Base-by-base conservation (phyloP, 2,329 filamentous ascomycete genomes). In the Myriosclerotinia scirpicola region DNA sequence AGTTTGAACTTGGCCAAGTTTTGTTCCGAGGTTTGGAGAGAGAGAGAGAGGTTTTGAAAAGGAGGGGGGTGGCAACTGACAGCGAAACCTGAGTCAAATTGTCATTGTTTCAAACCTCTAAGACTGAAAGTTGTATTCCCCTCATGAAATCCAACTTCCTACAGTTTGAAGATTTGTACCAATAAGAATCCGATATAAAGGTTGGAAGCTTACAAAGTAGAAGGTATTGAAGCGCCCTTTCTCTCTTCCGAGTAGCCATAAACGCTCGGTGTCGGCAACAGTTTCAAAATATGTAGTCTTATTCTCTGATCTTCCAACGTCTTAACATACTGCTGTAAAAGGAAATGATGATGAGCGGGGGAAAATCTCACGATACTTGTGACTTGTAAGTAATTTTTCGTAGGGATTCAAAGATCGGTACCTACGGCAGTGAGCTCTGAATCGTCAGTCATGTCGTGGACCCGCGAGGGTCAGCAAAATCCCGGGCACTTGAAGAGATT, bases 401-500 rank as follows among this genome's bases (percentile, higher is more conserved):
- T n/a, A 58, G 38, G 26, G 55, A 34, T 59, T 59, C 26, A 34
- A 34, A 34, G 46, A 46, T 46, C 55, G 55, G 55, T 46, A 59
- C 42, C 6, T 59, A 59, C 40, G 26, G 56, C 26, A 59, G 3
- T 46, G 26, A 20, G 7, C 17, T 26, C 52, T 34, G 9, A 2
- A 36, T 54, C 26, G 30, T 11, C 56, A 48, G 56, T 36, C 42
- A 59, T 22, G 30, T 59, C 26, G 56, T 36, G 17, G 17, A 36
- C 56, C 56, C 42, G 54, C 46, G n/a, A n/a, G n/a, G 42, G 1
- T 30, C 44, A 46, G 26, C 20, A 22, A 50, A 38, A 48, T 48
- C 42, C 56, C 42, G 56, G n/a, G n/a, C n/a, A n/a, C n/a, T n/a
- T n/a, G n/a, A n/a, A 60, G 56, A 60, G 56, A 60, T 48, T 60